Percentiles rank a stretch among this genome's conserved stretches.
Evolutionary conservation across 2,329 filamentous ascomycete genomes (phyloP).

Genomic region (Apiospora hydei): DNA sequence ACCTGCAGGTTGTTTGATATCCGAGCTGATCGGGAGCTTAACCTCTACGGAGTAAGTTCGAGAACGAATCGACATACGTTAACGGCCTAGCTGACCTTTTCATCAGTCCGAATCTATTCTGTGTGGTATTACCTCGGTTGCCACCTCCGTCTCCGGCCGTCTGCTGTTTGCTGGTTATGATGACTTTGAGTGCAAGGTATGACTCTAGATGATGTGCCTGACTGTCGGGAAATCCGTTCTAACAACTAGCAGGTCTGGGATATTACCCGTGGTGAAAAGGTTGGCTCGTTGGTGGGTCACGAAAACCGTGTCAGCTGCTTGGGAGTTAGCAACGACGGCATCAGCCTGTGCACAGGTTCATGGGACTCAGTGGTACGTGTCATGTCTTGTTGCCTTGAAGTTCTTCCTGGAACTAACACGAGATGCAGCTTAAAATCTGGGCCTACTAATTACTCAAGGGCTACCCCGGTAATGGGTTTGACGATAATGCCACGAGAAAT

Average conservation of each 20-base stretch:
- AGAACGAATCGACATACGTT: constrained; percentile 27
- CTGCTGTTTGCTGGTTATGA: constrained; percentile 97
- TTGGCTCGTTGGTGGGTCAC: constrained; percentile 94
- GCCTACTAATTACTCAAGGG: constrained; percentile 65
- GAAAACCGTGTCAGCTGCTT: constrained; percentile 99
- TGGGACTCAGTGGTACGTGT: constrained; percentile 98
- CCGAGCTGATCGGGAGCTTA: constrained; percentile 83
- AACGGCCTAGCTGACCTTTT: constrained; percentile 34
- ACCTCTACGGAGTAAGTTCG: constrained; percentile 70
- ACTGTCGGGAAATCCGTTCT: not conserved
- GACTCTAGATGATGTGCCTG: constrained; percentile 36
- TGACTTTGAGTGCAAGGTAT: constrained; percentile 99
- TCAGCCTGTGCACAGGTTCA: constrained; percentile 98
- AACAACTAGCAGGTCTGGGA: constrained; percentile 82
- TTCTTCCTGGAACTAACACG: constrained; percentile 51
- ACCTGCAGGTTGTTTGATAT: constrained; percentile 98
- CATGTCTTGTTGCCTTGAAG: constrained; percentile 64
- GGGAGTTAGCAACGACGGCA: constrained; percentile 98
- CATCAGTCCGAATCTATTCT: constrained; percentile 91
- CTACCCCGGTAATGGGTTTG: constrained; percentile 27
- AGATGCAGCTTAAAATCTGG: constrained; percentile 81
- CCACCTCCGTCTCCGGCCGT: constrained; percentile 94
- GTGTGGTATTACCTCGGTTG: constrained; percentile 97
- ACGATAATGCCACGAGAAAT: constrained; percentile 15
- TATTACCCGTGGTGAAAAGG: constrained; percentile 93